Percentiles rank a stretch among this genome's conserved stretches.
Evolutionary conservation across 148 eudicot species (phyloP).

Genomic region (Chenopodium berlandieri): DNA sequence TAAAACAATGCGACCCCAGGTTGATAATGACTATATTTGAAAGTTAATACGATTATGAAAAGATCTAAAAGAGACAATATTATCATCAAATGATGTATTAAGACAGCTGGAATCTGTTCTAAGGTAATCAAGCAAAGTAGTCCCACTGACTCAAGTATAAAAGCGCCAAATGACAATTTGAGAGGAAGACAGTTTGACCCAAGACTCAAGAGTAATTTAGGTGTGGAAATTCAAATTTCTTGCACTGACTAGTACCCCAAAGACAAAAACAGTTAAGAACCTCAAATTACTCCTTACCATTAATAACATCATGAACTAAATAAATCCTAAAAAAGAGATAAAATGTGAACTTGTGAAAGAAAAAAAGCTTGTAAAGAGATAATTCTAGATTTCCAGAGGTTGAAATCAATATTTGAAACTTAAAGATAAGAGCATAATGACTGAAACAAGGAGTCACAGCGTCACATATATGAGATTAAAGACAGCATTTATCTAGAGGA

Average conservation of each 20-base stretch:
- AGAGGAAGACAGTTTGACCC: background rate
- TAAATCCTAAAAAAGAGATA: background rate
- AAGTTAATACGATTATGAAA: background rate
- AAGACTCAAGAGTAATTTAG: background rate
- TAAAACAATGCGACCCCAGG: background rate
- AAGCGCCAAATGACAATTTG: background rate
- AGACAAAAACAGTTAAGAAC: background rate
- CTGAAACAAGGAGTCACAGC: background rate
- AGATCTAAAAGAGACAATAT: background rate
- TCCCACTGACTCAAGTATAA: background rate
- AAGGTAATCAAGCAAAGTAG: constrained; percentile 6
- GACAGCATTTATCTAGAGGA: too few relatives aligned
- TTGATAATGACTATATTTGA: background rate
- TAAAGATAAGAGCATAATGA: background rate
- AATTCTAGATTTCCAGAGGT: background rate
- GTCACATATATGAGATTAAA: background rate
- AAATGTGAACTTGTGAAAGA: background rate
- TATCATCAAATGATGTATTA: background rate
- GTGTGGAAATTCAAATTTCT: background rate
- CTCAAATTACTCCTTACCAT: background rate
- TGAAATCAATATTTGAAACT: background rate
- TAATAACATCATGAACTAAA: background rate
- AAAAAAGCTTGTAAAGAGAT: background rate
- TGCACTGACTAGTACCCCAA: background rate
- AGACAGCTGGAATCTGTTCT: constrained; percentile 14